phyloP scores from a whole-genome alignment of 208 protist genomes.

The Leishmania arabica region DNA sequence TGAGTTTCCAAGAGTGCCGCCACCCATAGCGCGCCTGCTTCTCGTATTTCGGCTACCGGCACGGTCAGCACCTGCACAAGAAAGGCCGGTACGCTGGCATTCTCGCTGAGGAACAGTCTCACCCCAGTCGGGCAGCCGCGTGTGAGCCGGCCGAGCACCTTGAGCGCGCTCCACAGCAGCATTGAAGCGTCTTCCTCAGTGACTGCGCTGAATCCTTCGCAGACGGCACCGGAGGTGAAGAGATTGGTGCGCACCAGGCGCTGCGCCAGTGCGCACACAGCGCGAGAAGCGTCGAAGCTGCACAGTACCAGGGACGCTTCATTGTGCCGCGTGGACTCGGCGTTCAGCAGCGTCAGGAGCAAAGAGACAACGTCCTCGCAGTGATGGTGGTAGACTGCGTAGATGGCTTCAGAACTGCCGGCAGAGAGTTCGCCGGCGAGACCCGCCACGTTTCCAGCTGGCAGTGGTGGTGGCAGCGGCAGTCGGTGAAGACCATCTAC shows the following conservation, averaged over 20 bases:
- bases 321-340: slow-evolving; percentile 4
- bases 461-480: not conserved
- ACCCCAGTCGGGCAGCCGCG: slow-evolving; percentile 29
- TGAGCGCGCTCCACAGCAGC: slow-evolving; percentile 30
- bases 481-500: slow-evolving; percentile 7
- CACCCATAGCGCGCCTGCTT: slow-evolving; percentile 32
- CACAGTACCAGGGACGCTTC: slow-evolving; percentile 44
- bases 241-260: slow-evolving; percentile 10
- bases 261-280: slow-evolving; percentile 30
- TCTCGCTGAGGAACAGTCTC: slow-evolving; percentile 25
- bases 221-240: slow-evolving; percentile 6
- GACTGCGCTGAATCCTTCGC: slow-evolving; percentile 1
- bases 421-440: not conserved
- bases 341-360: slow-evolving; percentile 20
- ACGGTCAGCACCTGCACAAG: slow-evolving; percentile 37
- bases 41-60: slow-evolving; percentile 51
- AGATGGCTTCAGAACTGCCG: slow-evolving; percentile 11
- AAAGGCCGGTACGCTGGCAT: slow-evolving; percentile 8
- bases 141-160: slow-evolving; percentile 33
- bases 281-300: slow-evolving; percentile 37
- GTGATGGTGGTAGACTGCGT: not conserved
- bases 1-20: slow-evolving; percentile 32
- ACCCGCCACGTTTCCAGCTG: not conserved
- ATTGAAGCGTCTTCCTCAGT: slow-evolving; percentile 24
- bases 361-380: slow-evolving; percentile 17